Conservation (phyloP, 345 rosid genomes). For the Lumnitzera littorea region DNA sequence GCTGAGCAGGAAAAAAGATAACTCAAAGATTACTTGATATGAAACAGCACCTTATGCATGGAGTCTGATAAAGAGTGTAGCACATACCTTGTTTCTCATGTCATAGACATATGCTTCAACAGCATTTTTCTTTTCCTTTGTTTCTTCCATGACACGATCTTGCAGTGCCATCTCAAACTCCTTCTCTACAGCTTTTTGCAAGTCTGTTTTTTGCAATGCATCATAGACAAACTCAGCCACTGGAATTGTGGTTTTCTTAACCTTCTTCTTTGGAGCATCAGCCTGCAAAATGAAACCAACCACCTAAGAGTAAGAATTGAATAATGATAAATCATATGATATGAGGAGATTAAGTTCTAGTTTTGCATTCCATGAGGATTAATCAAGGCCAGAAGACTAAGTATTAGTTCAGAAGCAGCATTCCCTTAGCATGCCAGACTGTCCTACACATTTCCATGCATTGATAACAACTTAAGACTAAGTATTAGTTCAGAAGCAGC, state of each 20-base stretch:
- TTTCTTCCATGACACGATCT: conserved; percentile 98
- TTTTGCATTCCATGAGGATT: no score
- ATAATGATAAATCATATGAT: background rate
- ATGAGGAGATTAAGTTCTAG: no score
- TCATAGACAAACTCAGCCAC: conserved; percentile 72
- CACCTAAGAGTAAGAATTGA: background rate
- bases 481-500: no score
- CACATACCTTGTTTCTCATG: conserved; percentile 86
- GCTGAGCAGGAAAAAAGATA: conserved; percentile 34
- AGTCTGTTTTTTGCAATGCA: conserved; percentile 52
- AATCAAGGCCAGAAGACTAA: no score
- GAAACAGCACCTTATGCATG: conserved; percentile 3
- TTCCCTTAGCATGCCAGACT: no score
- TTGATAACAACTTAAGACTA: background rate
- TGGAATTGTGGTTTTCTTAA: conserved; percentile 75
- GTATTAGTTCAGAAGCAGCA: no score
- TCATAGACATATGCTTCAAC: conserved; percentile 98
- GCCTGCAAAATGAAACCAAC: conserved; percentile 22
- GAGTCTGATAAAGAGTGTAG: background rate
- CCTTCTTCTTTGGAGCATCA: conserved; percentile 88
- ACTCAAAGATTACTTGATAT: background rate
- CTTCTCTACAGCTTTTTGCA: conserved; percentile 85
- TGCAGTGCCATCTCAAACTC: conserved; percentile 99
- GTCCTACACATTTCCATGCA: no score
- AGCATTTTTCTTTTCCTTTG: conserved; percentile 95